Evolutionary conservation across 768 basidiomycete species (phyloP).

Genomic region (Psilocybe subaeruginosa): DNA sequence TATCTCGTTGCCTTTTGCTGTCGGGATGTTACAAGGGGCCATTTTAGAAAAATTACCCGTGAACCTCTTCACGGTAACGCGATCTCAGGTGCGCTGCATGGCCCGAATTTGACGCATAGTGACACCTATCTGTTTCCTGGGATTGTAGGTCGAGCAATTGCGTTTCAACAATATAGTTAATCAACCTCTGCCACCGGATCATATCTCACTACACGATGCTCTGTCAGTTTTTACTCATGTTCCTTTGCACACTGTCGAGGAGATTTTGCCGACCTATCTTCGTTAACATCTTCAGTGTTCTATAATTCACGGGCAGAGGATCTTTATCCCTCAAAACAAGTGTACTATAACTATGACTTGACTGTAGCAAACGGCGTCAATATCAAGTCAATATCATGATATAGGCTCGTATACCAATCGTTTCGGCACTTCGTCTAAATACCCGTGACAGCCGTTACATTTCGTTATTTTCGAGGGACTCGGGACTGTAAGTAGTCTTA

Average conservation of each 20-base stretch:
- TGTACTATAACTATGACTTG: too few species aligned
- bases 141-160: slow-evolving; percentile 63
- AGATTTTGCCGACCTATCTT: slow-evolving; percentile 60
- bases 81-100: slow-evolving; percentile 58
- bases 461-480: too few species aligned
- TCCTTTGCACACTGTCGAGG: slow-evolving; percentile 50
- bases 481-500: too few species aligned
- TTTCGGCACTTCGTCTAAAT: too few species aligned
- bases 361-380: too few species aligned
- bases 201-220: slow-evolving; percentile 39
- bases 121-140: background rate
- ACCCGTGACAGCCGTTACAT: too few species aligned
- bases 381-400: too few species aligned
- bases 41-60: slow-evolving; percentile 65
- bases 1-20: slow-evolving; percentile 61
- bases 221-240: slow-evolving; percentile 37
- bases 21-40: slow-evolving; percentile 68
- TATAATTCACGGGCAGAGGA: too few species aligned
- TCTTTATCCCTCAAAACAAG: too few species aligned
- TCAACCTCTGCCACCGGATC: slow-evolving; percentile 25
- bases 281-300: slow-evolving; percentile 12
- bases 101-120: background rate
- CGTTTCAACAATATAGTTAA: slow-evolving; percentile 59
- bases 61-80: slow-evolving; percentile 70
- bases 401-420: too few species aligned